Conservation (phyloP, 805 yeast genomes). For the Yarrowia sp. region DNA sequence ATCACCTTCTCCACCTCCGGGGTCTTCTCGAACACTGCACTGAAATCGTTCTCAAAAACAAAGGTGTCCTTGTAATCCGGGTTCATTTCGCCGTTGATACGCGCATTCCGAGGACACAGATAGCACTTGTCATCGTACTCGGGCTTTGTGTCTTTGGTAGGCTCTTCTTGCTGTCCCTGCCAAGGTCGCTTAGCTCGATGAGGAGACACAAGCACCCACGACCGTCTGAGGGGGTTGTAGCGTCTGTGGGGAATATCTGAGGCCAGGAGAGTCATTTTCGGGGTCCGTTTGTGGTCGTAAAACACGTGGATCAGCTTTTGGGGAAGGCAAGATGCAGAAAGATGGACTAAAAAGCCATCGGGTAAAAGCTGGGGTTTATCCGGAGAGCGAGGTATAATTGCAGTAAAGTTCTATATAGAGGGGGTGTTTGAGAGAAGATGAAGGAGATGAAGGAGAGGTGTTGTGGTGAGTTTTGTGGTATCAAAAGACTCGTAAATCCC, state of each 20-base stretch:
- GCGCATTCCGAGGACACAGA: slow-evolving; percentile 72
- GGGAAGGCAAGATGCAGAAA: neutral
- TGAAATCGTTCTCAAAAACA: slow-evolving; percentile 70
- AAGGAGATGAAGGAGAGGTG: neutral
- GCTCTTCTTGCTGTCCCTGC: slow-evolving; percentile 74
- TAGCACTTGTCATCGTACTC: slow-evolving; percentile 70
- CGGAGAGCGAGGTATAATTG: slow-evolving; percentile 10
- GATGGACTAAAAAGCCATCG: neutral
- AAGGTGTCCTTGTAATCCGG: slow-evolving; percentile 65
- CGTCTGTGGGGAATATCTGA: slow-evolving; percentile 71
- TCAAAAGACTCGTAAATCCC: no score
- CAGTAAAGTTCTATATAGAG: no score
- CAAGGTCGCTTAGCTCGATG: slow-evolving; percentile 81
- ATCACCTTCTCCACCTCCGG: slow-evolving; percentile 26
- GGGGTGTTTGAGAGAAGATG: neutral
- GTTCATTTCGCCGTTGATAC: slow-evolving; percentile 67
- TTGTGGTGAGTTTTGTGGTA: no score
- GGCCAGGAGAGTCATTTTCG: slow-evolving; percentile 16
- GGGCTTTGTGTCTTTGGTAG: slow-evolving; percentile 55
- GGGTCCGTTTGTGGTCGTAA: neutral
- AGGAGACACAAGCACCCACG: slow-evolving; percentile 77
- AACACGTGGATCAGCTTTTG: slow-evolving; percentile 3
- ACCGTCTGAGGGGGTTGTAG: slow-evolving; percentile 69
- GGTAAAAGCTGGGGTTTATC: slow-evolving; percentile 35
- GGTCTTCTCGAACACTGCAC: slow-evolving; percentile 61